Conservation (phyloP, 2,329 filamentous ascomycete genomes). For the Sporothrix schenckii region DNA sequence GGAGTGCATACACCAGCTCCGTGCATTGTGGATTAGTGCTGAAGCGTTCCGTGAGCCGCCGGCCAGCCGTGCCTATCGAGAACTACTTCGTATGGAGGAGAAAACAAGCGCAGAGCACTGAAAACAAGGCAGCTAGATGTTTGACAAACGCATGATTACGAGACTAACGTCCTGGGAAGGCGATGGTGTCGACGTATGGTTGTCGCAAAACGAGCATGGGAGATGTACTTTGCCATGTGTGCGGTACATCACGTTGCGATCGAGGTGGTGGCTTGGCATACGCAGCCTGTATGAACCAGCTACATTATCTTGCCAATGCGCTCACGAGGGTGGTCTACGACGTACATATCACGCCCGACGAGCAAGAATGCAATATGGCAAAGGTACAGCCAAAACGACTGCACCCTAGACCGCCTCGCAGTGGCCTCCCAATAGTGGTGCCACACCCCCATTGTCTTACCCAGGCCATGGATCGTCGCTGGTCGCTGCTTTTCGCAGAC, state of each 20-base stretch:
- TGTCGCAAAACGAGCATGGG: conserved; percentile 8
- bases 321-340: conserved; percentile 21
- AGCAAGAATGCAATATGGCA: neutral
- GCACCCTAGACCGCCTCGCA: conserved; percentile 20
- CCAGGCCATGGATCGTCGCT: conserved; percentile 12
- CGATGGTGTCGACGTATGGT: neutral
- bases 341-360: conserved; percentile 11
- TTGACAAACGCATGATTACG: too few species aligned
- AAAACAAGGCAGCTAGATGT: neutral
- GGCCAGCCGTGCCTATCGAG: conserved; percentile 21
- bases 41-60: conserved; percentile 29
- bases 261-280: conserved; percentile 16
- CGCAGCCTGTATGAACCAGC: neutral
- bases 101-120: neutral
- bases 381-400: neutral
- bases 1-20: conserved; percentile 33
- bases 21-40: conserved; percentile 27
- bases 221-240: neutral
- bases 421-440: conserved; percentile 26
- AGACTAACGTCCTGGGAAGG: neutral
- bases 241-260: neutral
- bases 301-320: conserved; percentile 19
- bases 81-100: too few species aligned
- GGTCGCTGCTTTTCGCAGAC: conserved; percentile 9
- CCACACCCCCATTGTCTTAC: conserved; percentile 17